A percentile compares a stretch with the other conserved stretches of the same genome.
phyloP scores from a whole-genome alignment of 75 land plant species.

The Pinus taeda region DNA sequence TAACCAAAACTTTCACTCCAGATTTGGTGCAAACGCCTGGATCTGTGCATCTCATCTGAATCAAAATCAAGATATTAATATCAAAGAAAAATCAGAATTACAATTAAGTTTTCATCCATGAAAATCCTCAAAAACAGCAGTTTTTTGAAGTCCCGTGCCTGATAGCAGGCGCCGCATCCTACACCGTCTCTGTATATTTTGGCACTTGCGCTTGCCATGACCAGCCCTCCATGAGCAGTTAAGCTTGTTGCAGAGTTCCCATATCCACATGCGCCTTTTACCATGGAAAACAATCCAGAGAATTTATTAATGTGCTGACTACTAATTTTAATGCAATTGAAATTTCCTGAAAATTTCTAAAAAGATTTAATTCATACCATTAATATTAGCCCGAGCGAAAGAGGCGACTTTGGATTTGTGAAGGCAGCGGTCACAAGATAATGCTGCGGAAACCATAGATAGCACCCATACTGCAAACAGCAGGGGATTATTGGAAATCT shows the following conservation, averaged over 20 bases:
- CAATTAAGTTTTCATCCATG: not conserved
- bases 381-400: not conserved
- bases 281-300: not conserved
- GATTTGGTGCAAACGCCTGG: not conserved
- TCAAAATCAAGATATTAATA: not conserved
- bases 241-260: slow-evolving; percentile 31
- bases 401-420: not conserved
- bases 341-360: not conserved
- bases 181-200: slow-evolving; percentile 39
- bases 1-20: not conserved
- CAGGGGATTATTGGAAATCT: too few relatives aligned
- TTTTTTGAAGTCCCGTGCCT: not conserved
- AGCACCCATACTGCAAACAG: not conserved
- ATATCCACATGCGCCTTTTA: slow-evolving; percentile 47
- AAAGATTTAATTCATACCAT: not conserved
- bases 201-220: slow-evolving; percentile 24
- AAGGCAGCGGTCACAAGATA: not conserved
- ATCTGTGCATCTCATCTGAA: slow-evolving; percentile 6
- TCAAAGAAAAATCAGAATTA: not conserved
- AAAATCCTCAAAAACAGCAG: not conserved
- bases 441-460: not conserved
- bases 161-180: slow-evolving; percentile 58
- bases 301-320: not conserved
- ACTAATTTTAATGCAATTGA: not conserved
- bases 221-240: slow-evolving; percentile 11